These are phyloP conservation scores for Quercus robur DNA, from an alignment of 306 rosid genomes.

Conservation along the genomic window DNA sequence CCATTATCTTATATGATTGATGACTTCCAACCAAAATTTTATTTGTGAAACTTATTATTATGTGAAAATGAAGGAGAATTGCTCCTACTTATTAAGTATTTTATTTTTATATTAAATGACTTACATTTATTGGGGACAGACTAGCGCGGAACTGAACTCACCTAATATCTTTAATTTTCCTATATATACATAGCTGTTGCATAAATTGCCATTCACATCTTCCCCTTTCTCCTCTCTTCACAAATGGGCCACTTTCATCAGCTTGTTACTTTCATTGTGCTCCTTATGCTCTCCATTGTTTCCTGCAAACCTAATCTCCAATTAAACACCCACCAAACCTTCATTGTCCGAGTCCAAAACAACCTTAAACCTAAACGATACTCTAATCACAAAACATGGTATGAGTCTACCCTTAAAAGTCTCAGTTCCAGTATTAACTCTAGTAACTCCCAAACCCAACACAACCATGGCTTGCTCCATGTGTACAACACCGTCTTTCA, in stretches of 20 bases:
- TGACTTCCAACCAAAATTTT: too few relatives aligned
- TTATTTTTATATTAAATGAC: too few relatives aligned
- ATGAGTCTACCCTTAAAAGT: slow-evolving; percentile 6
- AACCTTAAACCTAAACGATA: not conserved
- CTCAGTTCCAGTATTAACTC: not conserved
- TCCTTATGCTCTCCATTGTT: not conserved
- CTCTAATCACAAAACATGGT: slow-evolving; percentile 10
- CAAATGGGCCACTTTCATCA: not conserved
- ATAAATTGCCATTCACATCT: not conserved
- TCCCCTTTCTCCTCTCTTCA: not conserved
- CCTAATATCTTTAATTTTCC: too few relatives aligned
- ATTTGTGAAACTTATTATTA: too few relatives aligned
- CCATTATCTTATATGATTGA: too few relatives aligned
- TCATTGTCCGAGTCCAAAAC: slow-evolving; percentile 7
- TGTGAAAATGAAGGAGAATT: too few relatives aligned
- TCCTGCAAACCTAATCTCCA: not conserved
- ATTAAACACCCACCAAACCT: not conserved
- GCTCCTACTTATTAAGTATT: too few relatives aligned
- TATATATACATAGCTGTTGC: too few relatives aligned
- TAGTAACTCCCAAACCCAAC: not conserved
- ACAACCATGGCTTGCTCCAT: not conserved
- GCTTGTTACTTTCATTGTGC: not conserved
- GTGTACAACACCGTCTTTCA: slow-evolving; percentile 15
- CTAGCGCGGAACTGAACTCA: too few relatives aligned
- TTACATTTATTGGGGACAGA: too few relatives aligned